These are phyloP conservation scores for Gryganskiella cystojenkinii DNA, from an alignment of 192 early-diverging fungal genomes.

Conservation along the genomic window DNA sequence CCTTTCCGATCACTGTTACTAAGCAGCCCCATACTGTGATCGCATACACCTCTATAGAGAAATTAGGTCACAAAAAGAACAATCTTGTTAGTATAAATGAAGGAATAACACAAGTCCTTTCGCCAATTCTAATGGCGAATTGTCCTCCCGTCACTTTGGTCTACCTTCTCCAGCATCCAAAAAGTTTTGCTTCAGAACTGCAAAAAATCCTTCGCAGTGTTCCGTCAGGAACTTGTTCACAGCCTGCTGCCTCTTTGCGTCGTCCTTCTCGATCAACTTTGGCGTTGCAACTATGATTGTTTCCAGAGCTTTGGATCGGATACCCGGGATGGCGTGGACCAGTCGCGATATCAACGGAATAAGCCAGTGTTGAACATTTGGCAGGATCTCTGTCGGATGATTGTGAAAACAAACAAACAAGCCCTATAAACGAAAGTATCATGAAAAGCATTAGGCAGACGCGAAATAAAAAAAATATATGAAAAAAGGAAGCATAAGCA, in stretches of 20 bases:
- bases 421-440: not conserved
- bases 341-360: conserved; percentile 13
- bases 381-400: conserved; percentile 21
- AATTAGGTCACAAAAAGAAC: not conserved
- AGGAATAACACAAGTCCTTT: conserved; percentile 1
- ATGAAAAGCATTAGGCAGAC: not conserved
- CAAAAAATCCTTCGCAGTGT: conserved; percentile 14
- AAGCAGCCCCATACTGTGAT: conserved; percentile 41
- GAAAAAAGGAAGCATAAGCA: too few relatives aligned
- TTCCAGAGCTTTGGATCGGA: conserved; percentile 30
- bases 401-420: conserved; percentile 12
- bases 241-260: conserved; percentile 4
- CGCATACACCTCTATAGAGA: conserved; percentile 33
- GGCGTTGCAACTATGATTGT: conserved; percentile 13
- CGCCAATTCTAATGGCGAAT: too few relatives aligned
- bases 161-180: conserved; percentile 15
- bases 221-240: conserved; percentile 23
- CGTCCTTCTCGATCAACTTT: conserved; percentile 32
- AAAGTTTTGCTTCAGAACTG: conserved; percentile 4
- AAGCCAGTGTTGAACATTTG: conserved; percentile 17
- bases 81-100: not conserved
- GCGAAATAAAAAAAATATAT: not conserved
- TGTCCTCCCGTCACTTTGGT: not conserved
- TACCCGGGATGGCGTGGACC: conserved; percentile 18
- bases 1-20: conserved; percentile 24